These are phyloP conservation scores for Leucocoprinus birnbaumii DNA, from an alignment of 768 basidiomycete genomes.

Conservation along the genomic window DNA sequence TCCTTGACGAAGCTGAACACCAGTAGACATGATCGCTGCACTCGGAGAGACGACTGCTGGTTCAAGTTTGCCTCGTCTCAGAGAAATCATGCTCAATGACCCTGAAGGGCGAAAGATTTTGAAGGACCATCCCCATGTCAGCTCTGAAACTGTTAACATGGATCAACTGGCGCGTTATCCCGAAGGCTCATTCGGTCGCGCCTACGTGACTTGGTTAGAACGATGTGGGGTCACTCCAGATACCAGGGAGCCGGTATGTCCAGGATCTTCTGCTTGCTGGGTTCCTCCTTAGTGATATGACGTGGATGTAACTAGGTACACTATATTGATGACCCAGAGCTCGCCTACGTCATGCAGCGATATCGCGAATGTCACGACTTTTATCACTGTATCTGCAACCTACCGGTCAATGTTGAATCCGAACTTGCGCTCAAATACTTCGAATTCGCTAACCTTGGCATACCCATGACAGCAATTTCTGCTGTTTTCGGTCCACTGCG, in stretches of 20 bases:
- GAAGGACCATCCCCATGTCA: slow-evolving; percentile 80
- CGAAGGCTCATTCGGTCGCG: slow-evolving; percentile 80
- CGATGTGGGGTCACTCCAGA: slow-evolving; percentile 90
- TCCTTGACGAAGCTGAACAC: slow-evolving; percentile 3
- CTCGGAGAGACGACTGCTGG: slow-evolving; percentile 92
- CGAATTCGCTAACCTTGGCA: slow-evolving; percentile 87
- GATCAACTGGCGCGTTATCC: slow-evolving; percentile 59
- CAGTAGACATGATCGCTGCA: slow-evolving; percentile 89
- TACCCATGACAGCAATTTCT: slow-evolving; percentile 85
- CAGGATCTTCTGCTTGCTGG: neutral
- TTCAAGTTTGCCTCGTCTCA: slow-evolving; percentile 67
- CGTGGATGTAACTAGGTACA: slow-evolving; percentile 61
- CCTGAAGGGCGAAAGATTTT: slow-evolving; percentile 84
- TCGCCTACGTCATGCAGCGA: slow-evolving; percentile 97
- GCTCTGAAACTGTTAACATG: slow-evolving; percentile 73
- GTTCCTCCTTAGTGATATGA: slow-evolving; percentile 10
- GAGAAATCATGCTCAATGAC: slow-evolving; percentile 74
- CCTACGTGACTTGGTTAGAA: slow-evolving; percentile 89
- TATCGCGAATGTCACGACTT: slow-evolving; percentile 99
- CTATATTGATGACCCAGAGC: slow-evolving; percentile 91
- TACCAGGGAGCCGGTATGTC: slow-evolving; percentile 79
- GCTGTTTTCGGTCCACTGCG: slow-evolving; percentile 78
- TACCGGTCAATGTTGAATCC: slow-evolving; percentile 87
- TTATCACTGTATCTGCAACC: slow-evolving; percentile 87
- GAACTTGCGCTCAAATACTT: slow-evolving; percentile 95